Conservation (phyloP, 2,329 filamentous ascomycete species). For the Fusarium sp. region DNA sequence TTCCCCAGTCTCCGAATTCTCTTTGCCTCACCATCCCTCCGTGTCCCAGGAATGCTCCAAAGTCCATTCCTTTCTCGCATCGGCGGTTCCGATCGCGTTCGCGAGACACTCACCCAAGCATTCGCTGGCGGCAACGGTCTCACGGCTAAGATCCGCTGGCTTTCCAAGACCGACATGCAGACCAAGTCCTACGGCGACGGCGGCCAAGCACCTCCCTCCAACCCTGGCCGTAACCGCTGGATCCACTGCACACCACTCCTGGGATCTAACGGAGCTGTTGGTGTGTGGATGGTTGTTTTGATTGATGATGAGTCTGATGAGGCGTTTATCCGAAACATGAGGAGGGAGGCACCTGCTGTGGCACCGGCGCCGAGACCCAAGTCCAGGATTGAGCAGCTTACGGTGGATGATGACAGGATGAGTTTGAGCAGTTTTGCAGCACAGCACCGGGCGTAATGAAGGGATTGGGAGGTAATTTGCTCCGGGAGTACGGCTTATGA, state of each 20-base stretch:
- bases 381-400: neutral
- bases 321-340: slow-evolving; percentile 1
- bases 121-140: slow-evolving; percentile 76
- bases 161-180: slow-evolving; percentile 48
- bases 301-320: slow-evolving; percentile 68
- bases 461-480: neutral
- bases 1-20: slow-evolving; percentile 74
- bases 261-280: slow-evolving; percentile 73
- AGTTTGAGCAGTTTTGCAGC: slow-evolving; percentile 40
- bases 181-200: slow-evolving; percentile 47
- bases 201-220: slow-evolving; percentile 21
- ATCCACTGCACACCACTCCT: slow-evolving; percentile 81
- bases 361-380: slow-evolving; percentile 11
- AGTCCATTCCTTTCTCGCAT: slow-evolving; percentile 66
- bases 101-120: slow-evolving; percentile 64
- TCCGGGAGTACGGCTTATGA: neutral
- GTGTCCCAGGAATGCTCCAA: slow-evolving; percentile 74
- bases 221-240: slow-evolving; percentile 71
- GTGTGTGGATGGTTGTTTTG: slow-evolving; percentile 82
- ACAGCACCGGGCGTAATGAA: slow-evolving; percentile 16
- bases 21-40: slow-evolving; percentile 75
- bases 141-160: slow-evolving; percentile 80
- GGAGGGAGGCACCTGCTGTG: slow-evolving; percentile 33
- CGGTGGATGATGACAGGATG: slow-evolving; percentile 34
- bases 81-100: slow-evolving; percentile 60